Conservation (phyloP, 2,329 filamentous ascomycete genomes). For the Colletotrichum neosansevieriae region DNA sequence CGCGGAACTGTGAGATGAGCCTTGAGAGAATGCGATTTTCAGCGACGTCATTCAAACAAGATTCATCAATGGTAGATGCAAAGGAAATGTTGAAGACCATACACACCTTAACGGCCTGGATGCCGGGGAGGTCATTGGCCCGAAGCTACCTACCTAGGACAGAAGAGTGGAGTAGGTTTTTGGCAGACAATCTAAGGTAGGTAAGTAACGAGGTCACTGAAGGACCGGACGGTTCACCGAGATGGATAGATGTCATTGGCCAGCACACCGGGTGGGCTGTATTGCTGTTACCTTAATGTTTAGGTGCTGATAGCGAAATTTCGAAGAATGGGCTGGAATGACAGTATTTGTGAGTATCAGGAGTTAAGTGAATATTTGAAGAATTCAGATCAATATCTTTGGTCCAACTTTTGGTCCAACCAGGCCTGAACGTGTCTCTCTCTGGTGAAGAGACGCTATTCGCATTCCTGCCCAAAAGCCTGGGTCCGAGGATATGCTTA, state of each 20-base stretch:
- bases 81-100: slow-evolving; percentile 6
- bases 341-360: too few relatives aligned
- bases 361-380: too few relatives aligned
- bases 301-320: too few relatives aligned
- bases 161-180: slow-evolving; percentile 27
- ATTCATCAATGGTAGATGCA: neutral
- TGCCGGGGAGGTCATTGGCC: slow-evolving; percentile 19
- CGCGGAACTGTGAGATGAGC: neutral
- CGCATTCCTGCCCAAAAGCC: too few relatives aligned
- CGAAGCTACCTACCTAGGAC: slow-evolving; percentile 13
- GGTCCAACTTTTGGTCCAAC: too few relatives aligned
- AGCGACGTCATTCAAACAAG: slow-evolving; percentile 16
- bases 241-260: slow-evolving; percentile 1
- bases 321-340: too few relatives aligned
- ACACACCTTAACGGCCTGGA: neutral
- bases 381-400: too few relatives aligned
- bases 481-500: too few relatives aligned
- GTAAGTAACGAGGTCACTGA: neutral
- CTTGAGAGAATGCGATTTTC: neutral
- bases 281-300: neutral
- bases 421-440: too few relatives aligned
- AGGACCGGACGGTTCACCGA: neutral
- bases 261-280: neutral
- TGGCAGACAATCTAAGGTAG: too few relatives aligned
- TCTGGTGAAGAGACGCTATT: too few relatives aligned